Evolutionary conservation across 495 filamentous ascomycete species (phyloP), one percentile per base, ranked within the genome.

Genomic region (Xylaria sp.): DNA sequence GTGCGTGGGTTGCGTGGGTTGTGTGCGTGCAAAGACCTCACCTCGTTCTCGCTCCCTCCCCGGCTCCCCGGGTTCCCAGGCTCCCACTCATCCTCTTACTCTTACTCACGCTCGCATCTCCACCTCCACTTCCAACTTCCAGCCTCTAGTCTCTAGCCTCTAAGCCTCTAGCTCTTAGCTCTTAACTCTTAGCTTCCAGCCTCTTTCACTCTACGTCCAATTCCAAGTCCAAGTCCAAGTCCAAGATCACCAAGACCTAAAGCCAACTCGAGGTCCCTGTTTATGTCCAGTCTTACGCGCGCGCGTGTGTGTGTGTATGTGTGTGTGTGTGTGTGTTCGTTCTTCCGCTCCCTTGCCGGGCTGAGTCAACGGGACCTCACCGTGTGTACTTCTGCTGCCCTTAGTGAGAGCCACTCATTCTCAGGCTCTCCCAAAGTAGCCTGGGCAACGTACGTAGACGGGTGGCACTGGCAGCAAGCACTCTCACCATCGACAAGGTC

Each of bases 401-500:
- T 59, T 59, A 33, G 57, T 33, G 52, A 59, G 57, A 59, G 31
- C 52, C 29, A 31, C 52, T 53, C 40, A 61, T 43, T 61, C 64
- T 31, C 55, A 62, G 24, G 21, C 33, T n/a, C 1, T 11, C 40
- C 48, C 35, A 53, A 67, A 64, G 44, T 65, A 69, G 62, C 33
- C 21, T 5, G n/a, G 41, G 53, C 69, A 74, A 69, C 67, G 5
- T 4, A 11, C 5, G 1, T 1, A 41, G 40, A 9, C 40, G 12
- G 40, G 19, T 24, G 21, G 24, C 46, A 8, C 12, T n/a, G 24
- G 52, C 53, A 29, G 41, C 50, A 44, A 44, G 52, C 69, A 68
- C 69, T 69, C 66, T 66, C 71, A 72, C 66, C 73, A 64, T 70
- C 71, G 61, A 67, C 14, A 17, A 67, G 71, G 72, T 78, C 76